Percentiles rank a stretch among this genome's conserved stretches.
phyloP scores from a whole-genome alignment of 805 yeast species.

The Metschnikowia picachoensis region DNA sequence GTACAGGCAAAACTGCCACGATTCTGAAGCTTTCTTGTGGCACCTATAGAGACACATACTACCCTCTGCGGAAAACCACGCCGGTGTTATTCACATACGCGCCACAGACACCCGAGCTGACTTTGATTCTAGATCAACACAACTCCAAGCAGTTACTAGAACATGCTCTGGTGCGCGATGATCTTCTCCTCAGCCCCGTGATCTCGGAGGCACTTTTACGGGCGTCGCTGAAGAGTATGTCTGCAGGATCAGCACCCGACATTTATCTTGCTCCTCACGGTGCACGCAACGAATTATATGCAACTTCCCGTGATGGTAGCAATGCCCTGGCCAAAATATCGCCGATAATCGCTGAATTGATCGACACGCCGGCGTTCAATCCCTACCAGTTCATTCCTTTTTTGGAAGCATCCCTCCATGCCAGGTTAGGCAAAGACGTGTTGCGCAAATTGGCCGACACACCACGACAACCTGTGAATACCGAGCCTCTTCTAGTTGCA shows the following conservation, averaged over 20 bases:
- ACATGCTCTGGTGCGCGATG: conserved; percentile 10
- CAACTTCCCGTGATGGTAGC: conserved; percentile 12
- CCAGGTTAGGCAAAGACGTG: conserved; percentile 55
- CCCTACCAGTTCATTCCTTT: conserved; percentile 70
- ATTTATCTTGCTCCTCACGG: background rate
- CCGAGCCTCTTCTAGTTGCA: conserved; percentile 68
- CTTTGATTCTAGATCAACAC: conserved; percentile 24
- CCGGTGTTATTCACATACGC: conserved; percentile 54
- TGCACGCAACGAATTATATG: conserved; percentile 22
- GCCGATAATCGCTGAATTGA: conserved; percentile 62
- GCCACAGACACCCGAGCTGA: conserved; percentile 28
- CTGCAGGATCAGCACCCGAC: background rate
- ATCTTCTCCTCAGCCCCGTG: conserved; percentile 29
- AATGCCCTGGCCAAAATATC: conserved; percentile 5
- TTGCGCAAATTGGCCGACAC: conserved; percentile 60
- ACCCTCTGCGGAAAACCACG: conserved; percentile 64
- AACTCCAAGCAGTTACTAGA: conserved; percentile 14
- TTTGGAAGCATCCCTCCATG: conserved; percentile 64
- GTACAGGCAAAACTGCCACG: conserved; percentile 58
- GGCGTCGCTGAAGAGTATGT: background rate
- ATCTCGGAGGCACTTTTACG: conserved; percentile 20
- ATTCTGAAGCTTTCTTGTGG: conserved; percentile 47
- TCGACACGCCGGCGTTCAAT: conserved; percentile 72
- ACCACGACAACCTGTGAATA: conserved; percentile 57
- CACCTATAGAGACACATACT: conserved; percentile 61